phyloP scores from a whole-genome alignment of 495 filamentous ascomycete species.

The Neurospora sp. region DNA sequence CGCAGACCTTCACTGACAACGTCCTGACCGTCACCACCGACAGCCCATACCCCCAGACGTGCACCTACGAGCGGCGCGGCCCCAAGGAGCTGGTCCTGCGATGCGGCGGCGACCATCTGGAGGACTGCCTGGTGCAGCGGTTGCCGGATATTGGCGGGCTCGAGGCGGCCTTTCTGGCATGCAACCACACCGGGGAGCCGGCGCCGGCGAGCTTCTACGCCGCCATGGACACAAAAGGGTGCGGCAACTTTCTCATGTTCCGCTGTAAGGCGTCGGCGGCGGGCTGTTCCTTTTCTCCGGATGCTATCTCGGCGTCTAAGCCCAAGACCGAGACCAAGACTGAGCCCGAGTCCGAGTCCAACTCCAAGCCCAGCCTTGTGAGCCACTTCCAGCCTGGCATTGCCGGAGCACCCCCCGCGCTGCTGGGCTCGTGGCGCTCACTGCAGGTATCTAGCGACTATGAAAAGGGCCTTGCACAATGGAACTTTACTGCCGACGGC shows the following conservation, averaged over 20 bases:
- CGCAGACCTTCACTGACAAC: constrained; percentile 1
- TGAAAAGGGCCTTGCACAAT: not conserved
- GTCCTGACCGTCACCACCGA: constrained; percentile 1
- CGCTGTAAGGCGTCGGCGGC: not conserved
- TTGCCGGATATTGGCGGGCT: not conserved
- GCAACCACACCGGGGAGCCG: constrained; percentile 1
- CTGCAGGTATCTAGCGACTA: not conserved
- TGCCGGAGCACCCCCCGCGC: not conserved
- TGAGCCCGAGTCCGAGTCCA: not conserved
- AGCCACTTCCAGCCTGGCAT: constrained; percentile 3
- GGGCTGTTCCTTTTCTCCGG: not conserved
- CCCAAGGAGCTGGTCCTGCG: not conserved
- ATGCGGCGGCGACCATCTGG: not conserved
- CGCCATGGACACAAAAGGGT: not conserved
- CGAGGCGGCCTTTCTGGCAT: constrained; percentile 2
- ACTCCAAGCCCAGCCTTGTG: not conserved
- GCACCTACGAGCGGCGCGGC: not conserved
- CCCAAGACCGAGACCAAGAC: not conserved
- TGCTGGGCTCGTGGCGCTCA: constrained; percentile 1
- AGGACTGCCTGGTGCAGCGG: not conserved
- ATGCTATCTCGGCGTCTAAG: not conserved
- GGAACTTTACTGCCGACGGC: constrained; percentile 1
- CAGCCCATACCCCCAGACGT: not conserved
- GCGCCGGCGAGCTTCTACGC: not conserved
- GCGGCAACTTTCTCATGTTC: constrained; percentile 2